Percentiles rank a stretch among this genome's conserved stretches.
phyloP scores from a whole-genome alignment of 2,329 filamentous ascomycete genomes.

The Diaporthe citri region DNA sequence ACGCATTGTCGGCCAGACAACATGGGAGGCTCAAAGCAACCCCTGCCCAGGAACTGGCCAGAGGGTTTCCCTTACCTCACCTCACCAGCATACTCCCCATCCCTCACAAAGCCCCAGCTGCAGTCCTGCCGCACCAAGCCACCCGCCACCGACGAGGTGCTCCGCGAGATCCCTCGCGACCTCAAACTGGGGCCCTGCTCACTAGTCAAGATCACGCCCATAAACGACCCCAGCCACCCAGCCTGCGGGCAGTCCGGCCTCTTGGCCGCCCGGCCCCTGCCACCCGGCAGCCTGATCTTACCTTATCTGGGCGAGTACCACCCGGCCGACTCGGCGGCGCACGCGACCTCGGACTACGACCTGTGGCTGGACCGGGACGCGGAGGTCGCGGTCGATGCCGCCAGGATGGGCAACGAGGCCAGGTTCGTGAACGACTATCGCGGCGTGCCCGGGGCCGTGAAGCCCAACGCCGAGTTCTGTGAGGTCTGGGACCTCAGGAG shows the following conservation, averaged over 20 bases:
- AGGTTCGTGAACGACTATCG: slow-evolving; percentile 77
- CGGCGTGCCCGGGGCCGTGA: slow-evolving; percentile 59
- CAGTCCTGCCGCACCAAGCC: slow-evolving; percentile 52
- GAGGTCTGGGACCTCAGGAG: slow-evolving; percentile 68
- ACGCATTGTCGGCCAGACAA: neutral
- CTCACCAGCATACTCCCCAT: slow-evolving; percentile 60
- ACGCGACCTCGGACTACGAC: slow-evolving; percentile 71
- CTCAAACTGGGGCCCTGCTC: slow-evolving; percentile 58
- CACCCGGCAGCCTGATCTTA: slow-evolving; percentile 68
- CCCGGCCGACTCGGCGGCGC: slow-evolving; percentile 49
- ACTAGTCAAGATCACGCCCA: slow-evolving; percentile 67
- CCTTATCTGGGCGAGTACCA: slow-evolving; percentile 73
- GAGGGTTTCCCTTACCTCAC: slow-evolving; percentile 64
- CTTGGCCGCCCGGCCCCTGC: slow-evolving; percentile 67
- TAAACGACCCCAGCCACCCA: slow-evolving; percentile 65
- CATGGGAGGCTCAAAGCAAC: slow-evolving; percentile 33
- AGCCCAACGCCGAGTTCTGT: slow-evolving; percentile 70
- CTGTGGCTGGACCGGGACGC: slow-evolving; percentile 71
- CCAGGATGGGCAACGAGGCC: slow-evolving; percentile 70
- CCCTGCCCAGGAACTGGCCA: slow-evolving; percentile 71
- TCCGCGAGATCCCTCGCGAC: slow-evolving; percentile 50
- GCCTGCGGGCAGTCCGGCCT: slow-evolving; percentile 71
- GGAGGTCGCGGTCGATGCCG: slow-evolving; percentile 72
- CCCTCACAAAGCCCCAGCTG: slow-evolving; percentile 58
- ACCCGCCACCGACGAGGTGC: slow-evolving; percentile 44